phyloP scores from a whole-genome alignment of 2,329 filamentous ascomycete species.

The Alternaria burnsii region DNA sequence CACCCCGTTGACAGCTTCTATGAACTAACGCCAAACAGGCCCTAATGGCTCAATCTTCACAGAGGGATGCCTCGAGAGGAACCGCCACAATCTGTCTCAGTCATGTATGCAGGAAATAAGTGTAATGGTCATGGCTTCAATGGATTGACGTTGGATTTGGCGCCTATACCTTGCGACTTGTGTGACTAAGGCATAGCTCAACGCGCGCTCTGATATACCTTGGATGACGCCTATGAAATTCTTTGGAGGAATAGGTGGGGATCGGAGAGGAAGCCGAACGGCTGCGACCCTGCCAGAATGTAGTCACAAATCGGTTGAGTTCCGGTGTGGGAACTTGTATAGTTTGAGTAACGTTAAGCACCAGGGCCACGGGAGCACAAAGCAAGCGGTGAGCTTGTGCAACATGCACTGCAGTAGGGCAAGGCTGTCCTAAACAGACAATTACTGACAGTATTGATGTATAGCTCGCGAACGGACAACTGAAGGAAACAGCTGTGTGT shows the following conservation, averaged over 20 bases:
- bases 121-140: neutral
- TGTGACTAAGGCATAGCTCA: slow-evolving; percentile 20
- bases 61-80: neutral
- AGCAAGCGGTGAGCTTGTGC: slow-evolving; percentile 39
- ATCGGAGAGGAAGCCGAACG: neutral
- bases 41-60: slow-evolving; percentile 3
- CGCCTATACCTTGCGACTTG: slow-evolving; percentile 32
- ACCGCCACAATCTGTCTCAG: neutral
- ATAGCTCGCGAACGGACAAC: neutral
- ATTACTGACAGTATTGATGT: neutral
- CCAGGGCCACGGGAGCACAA: slow-evolving; percentile 21
- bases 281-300: neutral
- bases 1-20: slow-evolving; percentile 14
- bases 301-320: slow-evolving; percentile 35
- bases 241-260: neutral
- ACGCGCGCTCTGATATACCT: slow-evolving; percentile 4
- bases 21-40: slow-evolving; percentile 13
- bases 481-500: neutral
- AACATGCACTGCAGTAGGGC: slow-evolving; percentile 12
- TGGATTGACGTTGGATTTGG: slow-evolving; percentile 21
- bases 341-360: slow-evolving; percentile 30
- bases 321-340: slow-evolving; percentile 22
- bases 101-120: neutral
- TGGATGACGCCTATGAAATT: slow-evolving; percentile 11
- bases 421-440: neutral